Conservation (phyloP, 768 basidiomycete genomes). For the Steccherinum ochraceum region DNA sequence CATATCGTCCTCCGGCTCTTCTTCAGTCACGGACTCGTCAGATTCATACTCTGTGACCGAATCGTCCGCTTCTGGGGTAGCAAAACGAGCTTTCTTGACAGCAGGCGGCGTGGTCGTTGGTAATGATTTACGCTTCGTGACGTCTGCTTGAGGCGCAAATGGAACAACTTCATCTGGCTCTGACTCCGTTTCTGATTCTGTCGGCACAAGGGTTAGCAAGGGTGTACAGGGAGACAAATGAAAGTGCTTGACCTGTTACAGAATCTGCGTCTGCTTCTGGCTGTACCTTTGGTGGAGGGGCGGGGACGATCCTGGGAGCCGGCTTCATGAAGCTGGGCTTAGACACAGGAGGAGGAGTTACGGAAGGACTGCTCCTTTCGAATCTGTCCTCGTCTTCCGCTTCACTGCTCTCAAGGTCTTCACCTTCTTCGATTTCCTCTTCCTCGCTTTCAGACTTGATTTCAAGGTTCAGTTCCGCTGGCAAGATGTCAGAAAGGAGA, state of each 20-base stretch:
- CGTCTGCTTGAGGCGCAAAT: neutral
- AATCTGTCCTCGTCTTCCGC: neutral
- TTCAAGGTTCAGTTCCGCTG: neutral
- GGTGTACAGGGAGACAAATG: neutral
- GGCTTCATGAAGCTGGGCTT: too few relatives aligned
- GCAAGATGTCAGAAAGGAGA: neutral
- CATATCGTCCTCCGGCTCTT: conserved; percentile 6
- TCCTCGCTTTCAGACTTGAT: neutral
- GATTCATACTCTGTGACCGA: conserved; percentile 4
- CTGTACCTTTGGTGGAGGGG: neutral
- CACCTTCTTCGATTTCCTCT: neutral
- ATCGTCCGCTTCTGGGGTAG: neutral
- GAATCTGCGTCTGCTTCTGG: neutral
- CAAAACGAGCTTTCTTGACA: neutral
- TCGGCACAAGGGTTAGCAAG: neutral
- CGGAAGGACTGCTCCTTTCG: neutral
- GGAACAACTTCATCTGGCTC: neutral
- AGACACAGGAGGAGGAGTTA: neutral
- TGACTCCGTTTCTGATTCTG: conserved; percentile 4
- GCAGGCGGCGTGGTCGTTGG: neutral
- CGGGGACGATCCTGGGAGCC: too few relatives aligned
- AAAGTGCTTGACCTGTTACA: neutral
- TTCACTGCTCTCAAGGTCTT: neutral
- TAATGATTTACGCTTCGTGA: conserved; percentile 1
- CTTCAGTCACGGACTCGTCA: neutral